Base-by-base conservation (phyloP, 176 grass and related monocot species). In the Puya raimondii region DNA sequence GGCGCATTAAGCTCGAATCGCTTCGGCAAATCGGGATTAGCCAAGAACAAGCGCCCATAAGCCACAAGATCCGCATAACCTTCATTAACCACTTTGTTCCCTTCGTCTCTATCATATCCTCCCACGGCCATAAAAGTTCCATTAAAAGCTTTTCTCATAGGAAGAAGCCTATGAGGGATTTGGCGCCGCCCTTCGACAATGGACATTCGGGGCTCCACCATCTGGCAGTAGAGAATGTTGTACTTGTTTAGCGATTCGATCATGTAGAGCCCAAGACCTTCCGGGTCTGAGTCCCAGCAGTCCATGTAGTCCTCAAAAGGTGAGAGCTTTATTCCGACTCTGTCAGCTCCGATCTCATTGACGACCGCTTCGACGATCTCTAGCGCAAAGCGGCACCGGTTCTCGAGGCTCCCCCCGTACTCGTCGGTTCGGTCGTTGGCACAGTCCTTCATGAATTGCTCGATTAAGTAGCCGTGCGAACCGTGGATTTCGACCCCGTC, bases 281-380 rank as follows among this genome's bases (percentile, higher is more conserved):
- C 72, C 9, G 85, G 85, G 16, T 88, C 21, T 0, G 87, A 86
- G 76, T 90, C 80, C 12, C 71, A 56, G 50, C 80, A 83, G 14
- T 79, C 71, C 65, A 66, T 73, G 64, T 71, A 70, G 49, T 88
- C 54, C 1, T 64, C 9, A 29, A 77, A 84, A 23, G 70, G 70
- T 9, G 70, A 72, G 70, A 72, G 69, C 1, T 26, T 4, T 1
- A 72, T 56, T 26, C 69, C 69, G 10, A 72, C 67, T 51, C 67
- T 21, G 12, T 42, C 48, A 2, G 18, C 48, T 5, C 33, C 33
- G 33, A 42, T 42, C 33, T 42, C 33, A 0, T 42, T 42, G 33
- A 42, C 33, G 33, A 72, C 51, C 2, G 21, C 50, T 16, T 54
- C 51, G 12, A 72, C 69, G 22, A 72, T 26, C 17, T 56, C 52